Evolutionary conservation across 1,284 basidiomycete species (phyloP).

Genomic region (Malassezia sympodialis): DNA sequence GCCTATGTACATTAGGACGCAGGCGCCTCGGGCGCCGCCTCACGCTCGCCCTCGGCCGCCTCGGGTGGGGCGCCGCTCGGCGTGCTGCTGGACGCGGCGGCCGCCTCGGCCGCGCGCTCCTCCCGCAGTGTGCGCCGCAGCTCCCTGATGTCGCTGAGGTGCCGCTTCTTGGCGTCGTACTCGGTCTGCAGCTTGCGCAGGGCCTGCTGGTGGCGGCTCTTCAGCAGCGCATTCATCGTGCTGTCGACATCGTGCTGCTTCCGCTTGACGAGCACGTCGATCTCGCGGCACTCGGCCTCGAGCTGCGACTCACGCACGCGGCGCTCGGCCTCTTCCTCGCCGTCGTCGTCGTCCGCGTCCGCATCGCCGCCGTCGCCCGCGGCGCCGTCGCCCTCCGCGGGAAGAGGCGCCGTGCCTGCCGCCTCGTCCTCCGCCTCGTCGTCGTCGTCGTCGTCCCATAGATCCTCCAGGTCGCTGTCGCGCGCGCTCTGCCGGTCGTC

Average conservation of each 20-base stretch:
- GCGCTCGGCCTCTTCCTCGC: conserved; percentile 34
- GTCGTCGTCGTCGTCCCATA: conserved; percentile 41
- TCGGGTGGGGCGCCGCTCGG: background rate
- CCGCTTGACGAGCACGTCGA: conserved; percentile 38
- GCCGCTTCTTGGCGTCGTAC: conserved; percentile 40
- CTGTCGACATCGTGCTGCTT: conserved; percentile 43
- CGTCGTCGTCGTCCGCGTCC: conserved; percentile 34
- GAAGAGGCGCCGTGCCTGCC: background rate
- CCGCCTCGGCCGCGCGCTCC: conserved; percentile 29
- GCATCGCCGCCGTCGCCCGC: conserved; percentile 55
- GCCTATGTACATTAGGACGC: conserved; percentile 5
- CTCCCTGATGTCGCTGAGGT: conserved; percentile 36
- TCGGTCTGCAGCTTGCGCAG: conserved; percentile 38
- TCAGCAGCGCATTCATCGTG: conserved; percentile 42
- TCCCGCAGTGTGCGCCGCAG: conserved; percentile 34
- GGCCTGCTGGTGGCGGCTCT: conserved; percentile 41
- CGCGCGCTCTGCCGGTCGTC: conserved; percentile 22
- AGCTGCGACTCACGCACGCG: conserved; percentile 43
- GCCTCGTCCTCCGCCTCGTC: conserved; percentile 23
- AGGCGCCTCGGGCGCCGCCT: background rate
- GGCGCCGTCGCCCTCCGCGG: conserved; percentile 60
- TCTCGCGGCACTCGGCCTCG: conserved; percentile 44
- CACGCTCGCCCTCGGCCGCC: background rate
- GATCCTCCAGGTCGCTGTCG: conserved; percentile 31
- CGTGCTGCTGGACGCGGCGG: background rate